phyloP scores from a whole-genome alignment of 208 protist species.

The Naegleria gruberi region DNA sequence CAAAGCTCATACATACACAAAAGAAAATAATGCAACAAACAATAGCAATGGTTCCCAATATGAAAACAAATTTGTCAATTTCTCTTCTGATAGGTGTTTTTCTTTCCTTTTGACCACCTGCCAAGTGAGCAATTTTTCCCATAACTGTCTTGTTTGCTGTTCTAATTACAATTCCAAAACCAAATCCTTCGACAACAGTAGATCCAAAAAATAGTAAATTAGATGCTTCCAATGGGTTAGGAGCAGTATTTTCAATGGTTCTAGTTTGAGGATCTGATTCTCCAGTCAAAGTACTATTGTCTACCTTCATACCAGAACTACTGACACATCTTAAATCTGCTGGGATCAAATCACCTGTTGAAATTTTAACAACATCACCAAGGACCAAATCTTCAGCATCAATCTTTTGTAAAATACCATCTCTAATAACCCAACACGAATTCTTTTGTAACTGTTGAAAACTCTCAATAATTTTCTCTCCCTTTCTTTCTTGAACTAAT shows the following conservation, averaged over 20 bases:
- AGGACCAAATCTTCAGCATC: constrained; percentile 83
- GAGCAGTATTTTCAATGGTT: constrained; percentile 66
- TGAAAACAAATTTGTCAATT: neutral
- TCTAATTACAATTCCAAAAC: constrained; percentile 59
- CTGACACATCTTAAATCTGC: constrained; percentile 83
- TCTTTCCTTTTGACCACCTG: constrained; percentile 33
- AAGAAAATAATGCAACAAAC: too few species aligned
- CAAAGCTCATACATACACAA: too few species aligned
- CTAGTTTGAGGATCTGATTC: constrained; percentile 39
- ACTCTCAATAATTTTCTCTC: constrained; percentile 76
- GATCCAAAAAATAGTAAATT: constrained; percentile 69
- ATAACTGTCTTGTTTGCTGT: constrained; percentile 69
- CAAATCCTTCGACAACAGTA: constrained; percentile 74
- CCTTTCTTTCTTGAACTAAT: too few species aligned
- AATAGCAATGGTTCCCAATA: neutral
- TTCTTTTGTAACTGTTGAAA: constrained; percentile 69
- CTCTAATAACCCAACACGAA: constrained; percentile 60
- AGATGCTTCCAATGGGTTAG: constrained; percentile 69
- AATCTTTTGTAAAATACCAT: constrained; percentile 63
- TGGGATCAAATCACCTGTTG: constrained; percentile 70
- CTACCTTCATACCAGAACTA: constrained; percentile 26
- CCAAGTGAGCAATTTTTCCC: constrained; percentile 62
- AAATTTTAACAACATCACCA: constrained; percentile 82
- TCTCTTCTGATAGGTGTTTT: constrained; percentile 62
- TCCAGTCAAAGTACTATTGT: neutral